Evolutionary conservation across 257 asterid species (phyloP), one percentile per base, ranked within the genome.

Genomic region (Thymus mandschuricus): DNA sequence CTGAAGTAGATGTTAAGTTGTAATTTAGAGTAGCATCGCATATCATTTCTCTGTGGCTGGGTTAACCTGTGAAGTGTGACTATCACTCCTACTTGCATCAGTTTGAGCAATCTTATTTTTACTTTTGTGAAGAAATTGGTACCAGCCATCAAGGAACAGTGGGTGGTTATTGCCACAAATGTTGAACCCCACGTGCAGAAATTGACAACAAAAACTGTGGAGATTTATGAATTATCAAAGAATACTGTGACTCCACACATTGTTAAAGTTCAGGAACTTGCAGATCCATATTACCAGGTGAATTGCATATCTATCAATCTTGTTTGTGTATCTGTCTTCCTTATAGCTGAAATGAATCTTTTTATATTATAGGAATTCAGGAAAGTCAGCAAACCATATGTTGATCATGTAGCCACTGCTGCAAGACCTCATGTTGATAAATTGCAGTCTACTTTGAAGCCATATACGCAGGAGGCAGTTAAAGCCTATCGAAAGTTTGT

Each of bases 351-450:
- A 69, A 38, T 21, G 6, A 54, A 69, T 54, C 50, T 66, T 66
- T 21, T 81, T 56, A 28, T 71, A 35, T 80, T 66, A 72, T 88
- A 93, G 98, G 85, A 89, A 66, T 38, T 89, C 58, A 86, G 88
- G 82, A 89, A 82, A 83, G 12, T 75, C 77, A 86, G 95, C 88
- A 84, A 82, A 72, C 99, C 96, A 51, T 86, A 94, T 71, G 81
- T 94, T 50, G 96, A 94, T 73, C 93, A 88, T 79, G 84, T 86
- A 63, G 97, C 97, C 71, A 75, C 92, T 75, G 89, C 88, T n/a
- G 75, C 98, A 71, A 86, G 81, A 76, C 99, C 99, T 75, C 95
- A 94, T 78, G 83, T 92, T 70, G 93, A 89, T 38, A 91, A 84
- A 64, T 75, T 88, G 27, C 86, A 76, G 10, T 73, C 77, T 59